Percentiles rank a stretch among this genome's conserved stretches.
These are phyloP conservation scores for Bombardia bombarda DNA, from an alignment of 495 filamentous ascomycete genomes.

Conservation along the genomic window DNA sequence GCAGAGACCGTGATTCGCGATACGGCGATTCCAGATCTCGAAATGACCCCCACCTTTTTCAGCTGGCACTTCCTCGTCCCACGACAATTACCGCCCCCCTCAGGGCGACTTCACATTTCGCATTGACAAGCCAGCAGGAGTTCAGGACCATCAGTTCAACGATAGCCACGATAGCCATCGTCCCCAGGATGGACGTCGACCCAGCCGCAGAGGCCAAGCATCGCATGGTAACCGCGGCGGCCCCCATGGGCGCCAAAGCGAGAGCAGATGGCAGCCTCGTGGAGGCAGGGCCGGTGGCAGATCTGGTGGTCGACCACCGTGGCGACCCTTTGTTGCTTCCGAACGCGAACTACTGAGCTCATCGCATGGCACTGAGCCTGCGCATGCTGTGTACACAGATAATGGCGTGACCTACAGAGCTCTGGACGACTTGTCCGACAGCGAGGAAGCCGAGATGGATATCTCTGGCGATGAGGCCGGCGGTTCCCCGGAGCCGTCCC, in stretches of 20 bases:
- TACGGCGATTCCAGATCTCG: neutral
- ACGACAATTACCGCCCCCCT: constrained; percentile 25
- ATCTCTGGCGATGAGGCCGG: constrained; percentile 43
- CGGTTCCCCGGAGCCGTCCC: constrained; percentile 39
- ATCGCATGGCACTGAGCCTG: constrained; percentile 21
- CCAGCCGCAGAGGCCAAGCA: neutral
- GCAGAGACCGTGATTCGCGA: constrained; percentile 1
- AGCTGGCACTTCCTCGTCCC: neutral
- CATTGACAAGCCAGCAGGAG: constrained; percentile 30
- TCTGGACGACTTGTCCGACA: constrained; percentile 59
- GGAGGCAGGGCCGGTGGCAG: neutral
- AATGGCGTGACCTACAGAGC: constrained; percentile 34
- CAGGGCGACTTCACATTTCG: constrained; percentile 40
- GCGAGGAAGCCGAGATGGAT: constrained; percentile 70
- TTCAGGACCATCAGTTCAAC: constrained; percentile 19
- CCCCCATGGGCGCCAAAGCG: constrained; percentile 2
- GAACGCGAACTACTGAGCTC: constrained; percentile 33
- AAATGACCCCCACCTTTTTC: neutral
- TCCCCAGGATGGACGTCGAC: constrained; percentile 4
- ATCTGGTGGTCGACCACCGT: neutral
- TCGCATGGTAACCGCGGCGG: neutral
- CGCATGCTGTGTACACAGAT: constrained; percentile 29
- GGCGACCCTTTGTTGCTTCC: constrained; percentile 21
- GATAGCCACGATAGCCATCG: constrained; percentile 17
- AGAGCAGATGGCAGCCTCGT: neutral